These are phyloP conservation scores for Syzygium malaccense DNA, from an alignment of 441 rosid genomes.

Conservation along the genomic window DNA sequence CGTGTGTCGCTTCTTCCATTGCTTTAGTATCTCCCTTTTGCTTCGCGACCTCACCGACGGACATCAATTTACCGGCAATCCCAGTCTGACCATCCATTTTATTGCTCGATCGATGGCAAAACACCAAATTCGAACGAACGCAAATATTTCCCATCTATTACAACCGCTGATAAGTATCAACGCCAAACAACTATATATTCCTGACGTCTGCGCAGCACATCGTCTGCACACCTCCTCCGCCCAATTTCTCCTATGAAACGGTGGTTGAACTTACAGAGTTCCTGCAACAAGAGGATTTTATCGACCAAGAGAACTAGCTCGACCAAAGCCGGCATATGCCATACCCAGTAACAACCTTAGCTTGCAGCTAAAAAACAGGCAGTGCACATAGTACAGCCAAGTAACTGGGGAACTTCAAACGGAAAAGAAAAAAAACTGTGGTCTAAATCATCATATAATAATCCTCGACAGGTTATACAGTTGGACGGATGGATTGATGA, in stretches of 20 bases:
- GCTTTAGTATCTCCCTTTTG: slow-evolving; percentile 9
- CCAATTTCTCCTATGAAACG: background rate
- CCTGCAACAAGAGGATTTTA: background rate
- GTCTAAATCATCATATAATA: background rate
- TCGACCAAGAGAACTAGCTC: background rate
- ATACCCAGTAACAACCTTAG: background rate
- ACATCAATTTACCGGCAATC: background rate
- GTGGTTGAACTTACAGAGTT: background rate
- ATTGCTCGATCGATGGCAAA: slow-evolving; percentile 15
- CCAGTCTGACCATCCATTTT: background rate
- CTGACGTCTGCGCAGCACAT: background rate
- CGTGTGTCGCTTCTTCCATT: background rate
- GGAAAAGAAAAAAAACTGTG: background rate
- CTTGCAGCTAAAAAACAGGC: background rate
- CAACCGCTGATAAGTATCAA: background rate
- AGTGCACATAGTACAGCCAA: background rate
- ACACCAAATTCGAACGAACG: slow-evolving; percentile 20
- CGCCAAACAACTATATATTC: background rate
- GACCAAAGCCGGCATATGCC: background rate
- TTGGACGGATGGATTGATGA: background rate
- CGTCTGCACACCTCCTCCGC: background rate
- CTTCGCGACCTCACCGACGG: background rate
- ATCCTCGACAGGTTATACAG: background rate
- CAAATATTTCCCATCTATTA: slow-evolving; percentile 53
- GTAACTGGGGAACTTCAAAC: background rate